Evolutionary conservation across 192 early-diverging fungal genomes (phyloP).

Genomic region (Coemansia guatemalensis): DNA sequence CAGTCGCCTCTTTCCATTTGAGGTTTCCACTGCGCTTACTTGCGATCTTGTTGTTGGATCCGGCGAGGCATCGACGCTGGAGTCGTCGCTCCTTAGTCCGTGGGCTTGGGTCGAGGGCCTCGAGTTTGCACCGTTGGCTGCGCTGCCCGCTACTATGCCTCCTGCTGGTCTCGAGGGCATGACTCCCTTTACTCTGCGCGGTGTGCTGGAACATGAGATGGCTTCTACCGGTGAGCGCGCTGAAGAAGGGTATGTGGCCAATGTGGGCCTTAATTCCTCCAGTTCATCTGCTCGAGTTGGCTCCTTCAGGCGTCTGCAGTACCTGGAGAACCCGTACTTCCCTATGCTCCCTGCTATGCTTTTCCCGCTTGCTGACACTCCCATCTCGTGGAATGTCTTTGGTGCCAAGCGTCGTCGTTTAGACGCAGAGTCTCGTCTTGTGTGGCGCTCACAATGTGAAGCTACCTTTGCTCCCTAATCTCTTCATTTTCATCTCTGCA

Average conservation of each 20-base stretch:
- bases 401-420: constrained; percentile 36
- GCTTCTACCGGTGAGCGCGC: not conserved
- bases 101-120: constrained; percentile 47
- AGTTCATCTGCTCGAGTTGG: not conserved
- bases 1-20: constrained; percentile 43
- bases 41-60: constrained; percentile 20
- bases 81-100: constrained; percentile 12
- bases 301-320: constrained; percentile 17
- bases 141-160: constrained; percentile 12
- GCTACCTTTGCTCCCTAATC: constrained; percentile 16
- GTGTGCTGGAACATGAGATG: constrained; percentile 35
- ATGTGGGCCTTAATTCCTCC: not conserved
- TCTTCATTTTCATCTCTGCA: constrained; percentile 2
- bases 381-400: constrained; percentile 39
- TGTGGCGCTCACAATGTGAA: constrained; percentile 44
- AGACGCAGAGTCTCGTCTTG: constrained; percentile 39
- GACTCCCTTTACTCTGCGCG: constrained; percentile 51
- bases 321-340: constrained; percentile 47
- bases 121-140: constrained; percentile 35
- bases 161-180: constrained; percentile 42
- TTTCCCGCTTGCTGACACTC: constrained; percentile 34
- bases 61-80: constrained; percentile 8
- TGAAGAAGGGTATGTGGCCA: constrained; percentile 21
- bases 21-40: constrained; percentile 19
- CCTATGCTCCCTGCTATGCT: constrained; percentile 39